These are phyloP conservation scores for California macrophylla DNA, from an alignment of 441 rosid species.

Conservation along the genomic window DNA sequence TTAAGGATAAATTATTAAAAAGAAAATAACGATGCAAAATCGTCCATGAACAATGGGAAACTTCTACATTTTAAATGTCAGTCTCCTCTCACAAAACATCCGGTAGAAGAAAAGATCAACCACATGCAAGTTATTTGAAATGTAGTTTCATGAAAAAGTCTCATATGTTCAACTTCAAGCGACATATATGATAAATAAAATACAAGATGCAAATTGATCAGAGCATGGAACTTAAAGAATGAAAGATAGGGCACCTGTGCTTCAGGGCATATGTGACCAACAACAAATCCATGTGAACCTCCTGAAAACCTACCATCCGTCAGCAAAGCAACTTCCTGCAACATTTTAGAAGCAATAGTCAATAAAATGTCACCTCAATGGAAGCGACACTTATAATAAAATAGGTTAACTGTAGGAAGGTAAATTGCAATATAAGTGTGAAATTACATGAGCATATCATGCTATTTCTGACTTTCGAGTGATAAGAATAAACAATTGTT, in stretches of 20 bases:
- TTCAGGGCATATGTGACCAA: constrained; percentile 93
- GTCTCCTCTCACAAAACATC: not conserved
- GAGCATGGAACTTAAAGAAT: not conserved
- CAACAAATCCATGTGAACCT: constrained; percentile 96
- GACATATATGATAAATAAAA: not conserved
- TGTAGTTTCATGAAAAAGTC: not conserved
- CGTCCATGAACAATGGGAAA: too few species aligned
- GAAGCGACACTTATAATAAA: too few species aligned
- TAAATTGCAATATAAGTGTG: too few species aligned
- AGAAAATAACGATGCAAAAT: too few species aligned
- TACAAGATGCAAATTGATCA: not conserved
- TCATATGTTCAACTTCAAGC: not conserved
- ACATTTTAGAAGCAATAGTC: constrained; percentile 1
- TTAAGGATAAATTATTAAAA: not conserved
- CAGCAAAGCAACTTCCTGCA: constrained; percentile 78
- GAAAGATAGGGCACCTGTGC: constrained; percentile 56
- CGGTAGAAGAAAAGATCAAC: too few species aligned
- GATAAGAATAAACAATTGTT: not conserved
- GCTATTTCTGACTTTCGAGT: not conserved
- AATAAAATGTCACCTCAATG: not conserved
- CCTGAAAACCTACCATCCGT: constrained; percentile 98
- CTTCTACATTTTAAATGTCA: not conserved
- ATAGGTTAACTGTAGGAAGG: too few species aligned
- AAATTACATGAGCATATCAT: too few species aligned
- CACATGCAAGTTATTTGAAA: too few species aligned